Base-by-base conservation (phyloP, 2,329 filamentous ascomycete genomes). In the Hymenoscyphus linearis region DNA sequence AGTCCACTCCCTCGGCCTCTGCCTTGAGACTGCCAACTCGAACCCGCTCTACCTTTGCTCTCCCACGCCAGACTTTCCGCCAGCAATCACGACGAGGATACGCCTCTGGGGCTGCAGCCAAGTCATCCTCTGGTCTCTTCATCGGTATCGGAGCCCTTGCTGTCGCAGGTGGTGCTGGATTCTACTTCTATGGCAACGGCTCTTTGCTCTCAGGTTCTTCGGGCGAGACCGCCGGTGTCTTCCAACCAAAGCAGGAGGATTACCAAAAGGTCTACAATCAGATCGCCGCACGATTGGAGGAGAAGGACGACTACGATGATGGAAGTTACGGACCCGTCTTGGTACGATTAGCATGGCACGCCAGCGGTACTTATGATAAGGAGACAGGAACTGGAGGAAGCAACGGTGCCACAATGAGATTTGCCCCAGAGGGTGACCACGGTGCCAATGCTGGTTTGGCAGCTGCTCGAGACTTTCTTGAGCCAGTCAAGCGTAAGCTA, bases 371-470 rank as follows among this genome's bases (percentile, higher is more conserved):
- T 70, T 98, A 88, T 73, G 93, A 98, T 75, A 89, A 88, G 79
- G 84, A 85, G 73, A 96, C 93, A 27, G 83, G 84, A 67, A 98
- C 93, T 53, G 95, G 93, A 71, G 93, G 93, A 68, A 93, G 89
- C 82, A 96, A 98, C 76, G 93, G 95, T 67, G 93, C 93, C 61
- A 97, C 93, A 67, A 98, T 98, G 95, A 87, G 95, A 73, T 98
- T 97, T 75, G 82, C 87, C 26, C 93, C 93, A 54, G 95, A 98
- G 79, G 82, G 85, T 63, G 87, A 88, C 75, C 93, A 99, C 77
- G 92, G 92, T 69, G 95, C 93, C 77, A 99, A 99, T 73, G 91
- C 93, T 62, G 95, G 93, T 69, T 82, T 98, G 72, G 86, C 89
- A 74, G 79, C 85, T 70, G 95, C 93, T 65, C 90, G 93, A 63